Evolutionary conservation across 257 asterid genomes (phyloP).

Genomic region (Cordia subcordata): DNA sequence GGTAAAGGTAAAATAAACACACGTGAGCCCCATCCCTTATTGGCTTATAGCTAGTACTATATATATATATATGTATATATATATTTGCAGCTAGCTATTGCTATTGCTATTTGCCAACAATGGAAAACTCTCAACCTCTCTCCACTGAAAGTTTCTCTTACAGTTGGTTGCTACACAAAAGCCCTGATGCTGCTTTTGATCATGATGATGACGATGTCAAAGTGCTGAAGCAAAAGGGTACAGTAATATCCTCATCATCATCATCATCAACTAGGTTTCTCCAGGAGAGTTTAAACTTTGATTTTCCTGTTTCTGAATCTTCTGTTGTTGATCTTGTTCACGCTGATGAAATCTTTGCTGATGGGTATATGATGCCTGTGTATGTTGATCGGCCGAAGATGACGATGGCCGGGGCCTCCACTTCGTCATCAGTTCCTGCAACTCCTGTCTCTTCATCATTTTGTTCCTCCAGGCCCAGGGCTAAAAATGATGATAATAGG

Average conservation of each 20-base stretch:
- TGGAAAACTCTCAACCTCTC: slow-evolving; percentile 28
- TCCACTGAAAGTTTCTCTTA: slow-evolving; percentile 43
- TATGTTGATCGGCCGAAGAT: not conserved
- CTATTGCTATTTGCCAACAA: slow-evolving; percentile 1
- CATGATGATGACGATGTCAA: slow-evolving; percentile 8
- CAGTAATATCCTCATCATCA: too few relatives aligned
- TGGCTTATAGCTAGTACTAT: not conserved
- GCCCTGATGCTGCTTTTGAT: slow-evolving; percentile 14
- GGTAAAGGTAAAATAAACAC: slow-evolving; percentile 12
- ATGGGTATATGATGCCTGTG: slow-evolving; percentile 23
- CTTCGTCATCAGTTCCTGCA: slow-evolving; percentile 10
- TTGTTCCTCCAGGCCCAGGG: not conserved
- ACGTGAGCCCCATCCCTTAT: not conserved
- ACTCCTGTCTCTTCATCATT: slow-evolving; percentile 18
- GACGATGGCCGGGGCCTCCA: too few relatives aligned
- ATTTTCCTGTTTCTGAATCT: slow-evolving; percentile 11
- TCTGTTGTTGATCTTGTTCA: slow-evolving; percentile 13
- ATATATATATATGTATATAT: too few relatives aligned
- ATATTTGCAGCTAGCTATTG: too few relatives aligned
- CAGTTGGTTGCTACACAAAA: slow-evolving; percentile 27
- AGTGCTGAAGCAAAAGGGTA: not conserved
- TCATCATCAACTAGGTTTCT: not conserved
- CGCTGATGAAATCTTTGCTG: slow-evolving; percentile 32
- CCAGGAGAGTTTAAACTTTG: slow-evolving; percentile 24
- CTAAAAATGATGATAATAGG: too few relatives aligned